These are phyloP conservation scores for Aphanomyces astaci DNA, from an alignment of 352 stramenopile species.

Conservation along the genomic window DNA sequence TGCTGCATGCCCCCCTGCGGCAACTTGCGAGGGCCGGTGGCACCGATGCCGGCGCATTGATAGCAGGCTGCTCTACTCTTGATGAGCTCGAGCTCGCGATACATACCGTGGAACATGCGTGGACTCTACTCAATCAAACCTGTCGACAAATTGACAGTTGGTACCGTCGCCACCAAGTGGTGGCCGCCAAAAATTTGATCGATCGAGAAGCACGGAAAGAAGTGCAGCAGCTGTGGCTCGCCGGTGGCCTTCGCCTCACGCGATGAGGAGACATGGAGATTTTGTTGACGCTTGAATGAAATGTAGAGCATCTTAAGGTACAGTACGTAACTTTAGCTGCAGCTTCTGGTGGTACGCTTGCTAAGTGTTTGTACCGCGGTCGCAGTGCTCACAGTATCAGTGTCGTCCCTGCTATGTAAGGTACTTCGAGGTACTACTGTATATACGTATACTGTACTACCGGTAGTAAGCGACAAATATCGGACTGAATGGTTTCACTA, in stretches of 20 bases:
- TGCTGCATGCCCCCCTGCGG: slow-evolving; percentile 12
- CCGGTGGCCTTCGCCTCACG: slow-evolving; percentile 16
- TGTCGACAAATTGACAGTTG: background rate
- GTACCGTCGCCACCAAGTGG: slow-evolving; percentile 11
- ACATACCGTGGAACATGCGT: background rate
- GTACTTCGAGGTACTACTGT: too few species aligned
- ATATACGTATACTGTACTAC: too few species aligned
- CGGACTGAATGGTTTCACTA: too few species aligned
- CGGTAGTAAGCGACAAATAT: too few species aligned
- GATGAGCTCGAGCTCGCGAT: slow-evolving; percentile 1
- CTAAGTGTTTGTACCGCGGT: too few species aligned
- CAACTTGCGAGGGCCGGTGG: background rate
- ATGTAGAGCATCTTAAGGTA: too few species aligned
- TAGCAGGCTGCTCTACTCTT: background rate
- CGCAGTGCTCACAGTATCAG: too few species aligned
- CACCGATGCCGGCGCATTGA: background rate
- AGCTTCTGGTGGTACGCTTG: too few species aligned
- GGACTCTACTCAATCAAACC: background rate
- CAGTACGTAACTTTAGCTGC: too few species aligned
- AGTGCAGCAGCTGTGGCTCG: slow-evolving; percentile 15
- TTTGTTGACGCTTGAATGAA: too few species aligned
- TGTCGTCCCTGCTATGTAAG: too few species aligned
- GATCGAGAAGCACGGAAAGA: slow-evolving; percentile 10
- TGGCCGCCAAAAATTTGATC: background rate
- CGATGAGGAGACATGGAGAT: too few species aligned